Evolutionary conservation across 352 stramenopile species (phyloP).

Genomic region (Phytophthora megakarya): DNA sequence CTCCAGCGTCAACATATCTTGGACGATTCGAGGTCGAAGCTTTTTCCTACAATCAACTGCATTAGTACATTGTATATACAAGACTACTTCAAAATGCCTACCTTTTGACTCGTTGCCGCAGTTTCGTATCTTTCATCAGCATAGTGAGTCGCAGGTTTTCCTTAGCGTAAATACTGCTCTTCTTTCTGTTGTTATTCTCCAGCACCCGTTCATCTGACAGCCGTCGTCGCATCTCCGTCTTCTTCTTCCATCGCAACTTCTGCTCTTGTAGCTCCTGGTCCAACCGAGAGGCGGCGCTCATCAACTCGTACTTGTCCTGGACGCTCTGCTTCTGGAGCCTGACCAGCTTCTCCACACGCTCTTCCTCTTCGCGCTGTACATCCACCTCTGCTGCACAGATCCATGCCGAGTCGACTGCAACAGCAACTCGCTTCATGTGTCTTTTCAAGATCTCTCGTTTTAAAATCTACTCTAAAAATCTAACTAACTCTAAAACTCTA

Average conservation of each 20-base stretch:
- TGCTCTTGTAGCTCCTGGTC: slow-evolving; percentile 60
- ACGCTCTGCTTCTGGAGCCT: slow-evolving; percentile 31
- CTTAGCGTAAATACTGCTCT: slow-evolving; percentile 52
- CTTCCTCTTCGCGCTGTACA: slow-evolving; percentile 56
- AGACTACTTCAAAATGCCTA: too few relatives aligned
- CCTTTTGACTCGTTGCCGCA: slow-evolving; percentile 48
- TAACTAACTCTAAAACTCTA: too few relatives aligned
- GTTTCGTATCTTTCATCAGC: slow-evolving; percentile 49
- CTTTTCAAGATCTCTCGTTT: slow-evolving; percentile 22
- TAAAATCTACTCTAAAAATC: too few relatives aligned
- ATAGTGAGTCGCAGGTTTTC: slow-evolving; percentile 66
- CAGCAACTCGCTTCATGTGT: slow-evolving; percentile 37
- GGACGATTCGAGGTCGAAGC: slow-evolving; percentile 56
- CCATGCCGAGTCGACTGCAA: slow-evolving; percentile 62
- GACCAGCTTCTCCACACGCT: slow-evolving; percentile 25
- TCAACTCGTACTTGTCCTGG: slow-evolving; percentile 59
- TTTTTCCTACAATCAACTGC: slow-evolving; percentile 43
- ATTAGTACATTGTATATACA: background rate
- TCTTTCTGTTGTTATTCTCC: slow-evolving; percentile 37
- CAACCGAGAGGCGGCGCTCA: slow-evolving; percentile 42
- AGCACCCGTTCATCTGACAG: slow-evolving; percentile 19
- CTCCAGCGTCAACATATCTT: slow-evolving; percentile 78
- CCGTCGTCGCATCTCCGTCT: slow-evolving; percentile 22
- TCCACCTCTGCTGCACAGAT: slow-evolving; percentile 61
- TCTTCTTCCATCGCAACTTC: slow-evolving; percentile 44